phyloP scores from a whole-genome alignment of 371 early-diverging fungal genomes.

The Capillidium rhysosporum region DNA sequence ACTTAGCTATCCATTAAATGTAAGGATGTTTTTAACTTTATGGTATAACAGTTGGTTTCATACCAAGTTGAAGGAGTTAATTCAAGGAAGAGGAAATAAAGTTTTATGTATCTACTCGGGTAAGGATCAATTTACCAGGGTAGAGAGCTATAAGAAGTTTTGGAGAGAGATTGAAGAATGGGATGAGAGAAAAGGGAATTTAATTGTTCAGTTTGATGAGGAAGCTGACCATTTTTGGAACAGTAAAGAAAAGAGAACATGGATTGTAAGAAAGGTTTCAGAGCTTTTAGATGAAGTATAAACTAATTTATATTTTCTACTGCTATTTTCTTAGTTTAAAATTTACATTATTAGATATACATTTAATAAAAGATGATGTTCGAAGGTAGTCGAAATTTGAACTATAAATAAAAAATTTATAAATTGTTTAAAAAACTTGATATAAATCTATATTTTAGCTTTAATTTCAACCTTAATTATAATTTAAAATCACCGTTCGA shows the following conservation, averaged over 20 bases:
- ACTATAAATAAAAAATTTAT: too few species aligned
- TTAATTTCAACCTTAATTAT: background rate
- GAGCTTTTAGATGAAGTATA: background rate
- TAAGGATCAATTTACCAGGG: conserved; percentile 10
- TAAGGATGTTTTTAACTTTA: background rate
- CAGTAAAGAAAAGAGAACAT: background rate
- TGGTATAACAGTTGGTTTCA: background rate
- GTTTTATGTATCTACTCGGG: background rate
- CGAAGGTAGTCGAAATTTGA: too few species aligned
- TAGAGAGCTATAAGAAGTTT: background rate
- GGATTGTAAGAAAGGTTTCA: background rate
- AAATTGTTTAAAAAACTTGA: too few species aligned
- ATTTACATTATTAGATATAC: too few species aligned
- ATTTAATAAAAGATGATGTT: too few species aligned
- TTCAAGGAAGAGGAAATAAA: background rate
- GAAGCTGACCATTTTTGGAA: background rate
- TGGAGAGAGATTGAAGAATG: background rate
- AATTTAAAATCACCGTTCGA: background rate
- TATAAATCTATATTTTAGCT: too few species aligned
- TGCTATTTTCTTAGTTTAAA: background rate
- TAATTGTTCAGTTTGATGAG: background rate
- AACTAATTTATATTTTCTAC: background rate
- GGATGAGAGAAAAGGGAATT: background rate
- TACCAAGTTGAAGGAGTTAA: background rate
- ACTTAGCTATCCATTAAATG: background rate